These are phyloP conservation scores for Tillandsia fasciculata DNA, from an alignment of 176 grass and related monocot genomes.

Conservation along the genomic window DNA sequence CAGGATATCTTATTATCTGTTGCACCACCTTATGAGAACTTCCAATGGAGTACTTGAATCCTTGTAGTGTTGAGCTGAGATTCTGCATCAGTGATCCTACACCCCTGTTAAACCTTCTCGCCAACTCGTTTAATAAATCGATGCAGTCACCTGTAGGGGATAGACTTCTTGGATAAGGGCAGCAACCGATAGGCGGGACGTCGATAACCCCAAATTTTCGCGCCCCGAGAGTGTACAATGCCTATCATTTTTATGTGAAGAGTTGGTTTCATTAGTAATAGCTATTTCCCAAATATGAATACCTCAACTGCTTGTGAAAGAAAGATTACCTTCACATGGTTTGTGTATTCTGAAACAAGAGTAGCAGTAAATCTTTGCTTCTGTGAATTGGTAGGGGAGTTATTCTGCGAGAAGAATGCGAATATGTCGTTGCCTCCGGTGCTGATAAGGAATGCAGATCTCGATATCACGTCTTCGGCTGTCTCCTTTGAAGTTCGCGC, in stretches of 20 bases:
- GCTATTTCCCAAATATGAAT: background rate
- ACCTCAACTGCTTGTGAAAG: background rate
- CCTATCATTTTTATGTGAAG: slow-evolving; percentile 19
- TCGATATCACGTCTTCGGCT: slow-evolving; percentile 25
- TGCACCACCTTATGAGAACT: slow-evolving; percentile 78
- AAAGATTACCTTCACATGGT: slow-evolving; percentile 27
- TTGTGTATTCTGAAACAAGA: slow-evolving; percentile 9
- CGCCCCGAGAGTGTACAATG: slow-evolving; percentile 54
- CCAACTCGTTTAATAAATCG: slow-evolving; percentile 63
- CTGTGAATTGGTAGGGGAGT: background rate
- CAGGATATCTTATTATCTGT: slow-evolving; percentile 69
- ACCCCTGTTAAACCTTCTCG: slow-evolving; percentile 52
- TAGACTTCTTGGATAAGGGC: slow-evolving; percentile 75
- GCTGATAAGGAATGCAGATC: slow-evolving; percentile 47
- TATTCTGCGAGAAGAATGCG: slow-evolving; percentile 2
- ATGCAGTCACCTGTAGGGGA: slow-evolving; percentile 69
- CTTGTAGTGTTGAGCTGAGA: slow-evolving; percentile 31
- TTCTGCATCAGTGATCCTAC: slow-evolving; percentile 45
- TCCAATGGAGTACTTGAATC: slow-evolving; percentile 72
- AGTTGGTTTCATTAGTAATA: background rate
- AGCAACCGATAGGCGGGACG: slow-evolving; percentile 79
- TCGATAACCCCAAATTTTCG: slow-evolving; percentile 76
- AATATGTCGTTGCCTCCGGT: slow-evolving; percentile 58
- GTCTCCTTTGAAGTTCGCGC: background rate
- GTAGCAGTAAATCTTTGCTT: slow-evolving; percentile 18